Percentiles rank a stretch among this genome's conserved stretches.
These are phyloP conservation scores for Tolypocladium sp. DNA, from an alignment of 2,329 filamentous ascomycete genomes.

Conservation along the genomic window DNA sequence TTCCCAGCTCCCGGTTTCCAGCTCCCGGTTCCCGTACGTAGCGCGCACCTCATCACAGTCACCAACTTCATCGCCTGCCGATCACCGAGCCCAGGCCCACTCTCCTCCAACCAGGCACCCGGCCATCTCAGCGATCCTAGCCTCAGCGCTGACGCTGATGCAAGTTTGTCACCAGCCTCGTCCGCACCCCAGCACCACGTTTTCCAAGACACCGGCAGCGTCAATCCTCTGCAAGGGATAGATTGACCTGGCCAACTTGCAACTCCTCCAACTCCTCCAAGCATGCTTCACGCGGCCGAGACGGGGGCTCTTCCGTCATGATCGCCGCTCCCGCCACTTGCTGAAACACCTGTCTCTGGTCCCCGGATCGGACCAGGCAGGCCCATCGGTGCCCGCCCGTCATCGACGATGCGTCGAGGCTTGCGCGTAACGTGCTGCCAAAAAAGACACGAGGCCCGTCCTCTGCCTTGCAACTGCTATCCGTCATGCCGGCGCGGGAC, in stretches of 20 bases:
- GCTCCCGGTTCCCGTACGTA: neutral
- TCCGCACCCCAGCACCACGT: neutral
- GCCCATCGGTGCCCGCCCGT: neutral
- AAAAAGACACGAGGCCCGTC: neutral
- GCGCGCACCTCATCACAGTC: too few species aligned
- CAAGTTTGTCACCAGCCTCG: neutral
- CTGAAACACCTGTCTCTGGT: neutral
- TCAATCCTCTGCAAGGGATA: neutral
- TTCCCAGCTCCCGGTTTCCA: neutral
- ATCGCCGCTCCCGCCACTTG: neutral
- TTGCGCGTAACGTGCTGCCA: neutral
- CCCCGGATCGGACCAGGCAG: neutral
- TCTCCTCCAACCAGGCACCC: neutral
- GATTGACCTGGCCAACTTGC: neutral
- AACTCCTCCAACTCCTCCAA: neutral
- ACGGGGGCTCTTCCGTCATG: neutral
- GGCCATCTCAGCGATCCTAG: neutral
- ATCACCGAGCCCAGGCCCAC: neutral
- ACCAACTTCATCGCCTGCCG: neutral
- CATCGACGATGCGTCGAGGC: neutral
- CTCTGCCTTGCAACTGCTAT: neutral
- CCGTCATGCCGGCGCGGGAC: neutral
- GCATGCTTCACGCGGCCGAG: neutral
- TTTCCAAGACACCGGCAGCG: neutral
- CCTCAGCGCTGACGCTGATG: neutral